Percentiles rank a stretch among this genome's conserved stretches.
Evolutionary conservation across 768 basidiomycete species (phyloP).

Genomic region (Clathrus columnatus): DNA sequence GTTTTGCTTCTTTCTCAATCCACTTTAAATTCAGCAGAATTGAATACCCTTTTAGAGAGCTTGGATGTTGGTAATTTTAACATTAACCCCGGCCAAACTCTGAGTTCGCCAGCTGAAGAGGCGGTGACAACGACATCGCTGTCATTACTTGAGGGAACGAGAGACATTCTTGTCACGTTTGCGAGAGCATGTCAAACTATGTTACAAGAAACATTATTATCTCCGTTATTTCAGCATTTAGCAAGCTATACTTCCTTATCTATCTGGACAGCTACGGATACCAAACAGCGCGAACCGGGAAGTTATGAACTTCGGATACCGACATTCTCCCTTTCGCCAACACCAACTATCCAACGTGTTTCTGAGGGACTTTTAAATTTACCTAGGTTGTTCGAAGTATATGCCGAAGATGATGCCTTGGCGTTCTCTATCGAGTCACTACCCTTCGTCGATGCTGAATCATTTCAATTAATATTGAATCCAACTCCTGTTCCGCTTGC

Average conservation of each 20-base stretch:
- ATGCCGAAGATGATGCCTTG: conserved; percentile 85
- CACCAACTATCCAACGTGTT: conserved; percentile 77
- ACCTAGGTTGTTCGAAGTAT: conserved; percentile 88
- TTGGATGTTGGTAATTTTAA: conserved; percentile 34
- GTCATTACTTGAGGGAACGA: conserved; percentile 45
- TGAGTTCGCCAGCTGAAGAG: conserved; percentile 17
- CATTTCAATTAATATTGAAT: conserved; percentile 8
- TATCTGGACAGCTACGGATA: conserved; percentile 53
- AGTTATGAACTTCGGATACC: conserved; percentile 58
- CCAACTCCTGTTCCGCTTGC: neutral
- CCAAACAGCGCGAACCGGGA: conserved; percentile 34
- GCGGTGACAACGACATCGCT: conserved; percentile 21
- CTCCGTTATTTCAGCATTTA: conserved; percentile 71
- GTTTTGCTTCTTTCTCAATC: conserved; percentile 76
- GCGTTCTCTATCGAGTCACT: conserved; percentile 81
- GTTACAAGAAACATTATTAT: conserved; percentile 75
- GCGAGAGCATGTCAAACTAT: conserved; percentile 67
- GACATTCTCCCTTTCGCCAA: conserved; percentile 88
- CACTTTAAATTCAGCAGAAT: conserved; percentile 69
- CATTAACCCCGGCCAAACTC: conserved; percentile 7
- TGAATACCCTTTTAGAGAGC: conserved; percentile 51
- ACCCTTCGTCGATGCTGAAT: conserved; percentile 57
- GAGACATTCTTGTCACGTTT: conserved; percentile 49
- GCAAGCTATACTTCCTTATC: conserved; percentile 57
- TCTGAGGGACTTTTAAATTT: conserved; percentile 93